phyloP scores from a whole-genome alignment of 805 yeast genomes.

The Teunomyces atbi region DNA sequence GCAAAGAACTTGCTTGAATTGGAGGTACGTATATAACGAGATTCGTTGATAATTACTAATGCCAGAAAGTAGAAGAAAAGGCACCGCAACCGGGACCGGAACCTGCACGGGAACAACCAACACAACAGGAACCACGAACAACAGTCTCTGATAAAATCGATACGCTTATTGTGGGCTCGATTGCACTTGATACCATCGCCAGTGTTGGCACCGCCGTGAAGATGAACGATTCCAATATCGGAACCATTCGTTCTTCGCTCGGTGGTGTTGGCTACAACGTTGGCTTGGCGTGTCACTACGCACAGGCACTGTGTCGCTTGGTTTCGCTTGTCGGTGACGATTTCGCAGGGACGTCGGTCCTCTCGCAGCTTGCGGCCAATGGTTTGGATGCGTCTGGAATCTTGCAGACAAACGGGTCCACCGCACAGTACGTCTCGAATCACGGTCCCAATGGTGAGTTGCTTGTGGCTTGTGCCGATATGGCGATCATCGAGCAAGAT shows the following conservation, averaged over 20 bases:
- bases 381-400: slow-evolving; percentile 43
- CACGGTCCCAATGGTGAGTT: slow-evolving; percentile 64
- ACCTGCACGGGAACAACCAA: too few relatives aligned
- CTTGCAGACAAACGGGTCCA: slow-evolving; percentile 20
- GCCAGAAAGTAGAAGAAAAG: slow-evolving; percentile 1
- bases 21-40: slow-evolving; percentile 21
- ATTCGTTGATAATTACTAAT: slow-evolving; percentile 2
- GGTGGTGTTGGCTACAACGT: slow-evolving; percentile 90
- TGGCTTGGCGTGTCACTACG: slow-evolving; percentile 56
- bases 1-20: slow-evolving; percentile 51
- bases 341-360: slow-evolving; percentile 44
- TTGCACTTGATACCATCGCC: slow-evolving; percentile 73
- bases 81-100: too few relatives aligned
- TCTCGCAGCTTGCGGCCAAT: slow-evolving; percentile 21
- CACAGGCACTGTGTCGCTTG: slow-evolving; percentile 34
- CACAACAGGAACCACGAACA: too few relatives aligned
- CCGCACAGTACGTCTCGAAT: slow-evolving; percentile 74
- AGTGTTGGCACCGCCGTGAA: slow-evolving; percentile 28
- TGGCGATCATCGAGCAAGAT: slow-evolving; percentile 60
- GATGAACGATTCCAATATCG: slow-evolving; percentile 72
- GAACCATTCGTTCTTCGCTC: slow-evolving; percentile 50
- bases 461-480: slow-evolving; percentile 78
- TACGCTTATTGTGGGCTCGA: slow-evolving; percentile 63
- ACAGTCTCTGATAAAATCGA: slow-evolving; percentile 12
- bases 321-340: slow-evolving; percentile 66